Evolutionary conservation across 73 alveolate genomes (phyloP).

Genomic region (Diophrys sp.): DNA sequence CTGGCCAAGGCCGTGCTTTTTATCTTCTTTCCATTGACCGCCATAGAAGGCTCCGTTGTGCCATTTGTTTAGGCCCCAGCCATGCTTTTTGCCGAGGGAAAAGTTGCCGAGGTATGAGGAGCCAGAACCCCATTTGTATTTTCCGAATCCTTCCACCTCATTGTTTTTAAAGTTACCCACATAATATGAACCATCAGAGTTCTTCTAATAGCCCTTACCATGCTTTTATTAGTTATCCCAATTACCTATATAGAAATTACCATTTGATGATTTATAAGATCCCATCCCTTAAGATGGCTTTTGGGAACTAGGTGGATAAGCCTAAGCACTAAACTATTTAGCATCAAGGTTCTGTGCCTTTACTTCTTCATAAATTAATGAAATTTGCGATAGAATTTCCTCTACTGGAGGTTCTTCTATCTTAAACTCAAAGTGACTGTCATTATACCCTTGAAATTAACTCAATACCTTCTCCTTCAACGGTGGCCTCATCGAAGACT

Average conservation of each 20-base stretch:
- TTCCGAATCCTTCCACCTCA: constrained; percentile 51
- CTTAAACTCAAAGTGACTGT: background rate
- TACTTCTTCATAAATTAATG: constrained; percentile 10
- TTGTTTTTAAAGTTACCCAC: constrained; percentile 38
- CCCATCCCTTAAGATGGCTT: constrained; percentile 65
- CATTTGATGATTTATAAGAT: constrained; percentile 54
- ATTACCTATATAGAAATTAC: constrained; percentile 66
- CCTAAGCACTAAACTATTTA: constrained; percentile 2
- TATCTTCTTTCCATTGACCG: constrained; percentile 41
- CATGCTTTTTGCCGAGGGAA: constrained; percentile 53
- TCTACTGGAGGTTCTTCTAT: constrained; percentile 6
- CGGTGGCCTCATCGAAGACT: background rate
- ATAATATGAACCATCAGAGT: constrained; percentile 38
- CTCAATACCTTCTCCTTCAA: constrained; percentile 9
- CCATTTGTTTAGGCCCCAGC: constrained; percentile 77
- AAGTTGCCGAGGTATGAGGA: constrained; percentile 58
- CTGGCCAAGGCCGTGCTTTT: constrained; percentile 40
- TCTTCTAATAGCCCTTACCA: constrained; percentile 46
- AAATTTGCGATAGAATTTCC: constrained; percentile 7
- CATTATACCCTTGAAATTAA: background rate
- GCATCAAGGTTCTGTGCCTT: background rate
- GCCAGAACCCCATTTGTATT: constrained; percentile 22
- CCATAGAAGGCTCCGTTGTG: constrained; percentile 14
- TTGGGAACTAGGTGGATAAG: no score
- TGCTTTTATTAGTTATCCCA: constrained; percentile 64